Base-by-base conservation (phyloP, 331 rosid species). In the Rhamnella rubrinervis region DNA sequence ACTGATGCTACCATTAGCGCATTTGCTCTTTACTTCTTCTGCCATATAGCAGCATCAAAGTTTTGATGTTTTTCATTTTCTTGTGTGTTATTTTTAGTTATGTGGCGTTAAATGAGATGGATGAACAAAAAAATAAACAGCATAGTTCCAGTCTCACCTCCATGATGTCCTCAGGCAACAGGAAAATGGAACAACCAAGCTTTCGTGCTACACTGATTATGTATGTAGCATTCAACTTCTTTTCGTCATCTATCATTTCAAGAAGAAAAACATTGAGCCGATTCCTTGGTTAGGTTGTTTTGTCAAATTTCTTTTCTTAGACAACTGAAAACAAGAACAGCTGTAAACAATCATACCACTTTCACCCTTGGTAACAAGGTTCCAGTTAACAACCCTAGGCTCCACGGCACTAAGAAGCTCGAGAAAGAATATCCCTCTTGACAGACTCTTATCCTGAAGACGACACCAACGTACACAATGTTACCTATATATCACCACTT, bases 371-470 rank as follows among this genome's bases (percentile, higher is more conserved):
- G 95, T 80, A 68, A 91, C 98, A 61, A 93, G 95, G 79, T 91
- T 93, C 97, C 98, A 93, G 37, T 93, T 93, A 75, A 93, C 97
- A 70, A 93, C 93, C 75, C 97, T 89, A 16, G 97, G 90, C 78
- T 93, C 95, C 60, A 93, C 95, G n/a, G 97, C 86, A 81, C 97
- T 89, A 20, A 93, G 90, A 81, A 93, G 97, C 78, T 89, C 95
- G 57, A 93, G 91, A 74, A 93, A 80, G 88, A 93, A 93, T 53
- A 89, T 80, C 55, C 98, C 98, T 66, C 71, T 89, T 21, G 98
- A 83, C 73, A 93, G 84, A 73, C 90, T 83, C 81, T 82, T 93
- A 70, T 93, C 98, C 97, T 93, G 85, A 37, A 71, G 17, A 80
- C 6, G 58, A 49, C 20, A 55, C 35, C 61, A 58, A 61, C 14